Base-by-base conservation (phyloP, 345 rosid species). In the Carallia brachiata region DNA sequence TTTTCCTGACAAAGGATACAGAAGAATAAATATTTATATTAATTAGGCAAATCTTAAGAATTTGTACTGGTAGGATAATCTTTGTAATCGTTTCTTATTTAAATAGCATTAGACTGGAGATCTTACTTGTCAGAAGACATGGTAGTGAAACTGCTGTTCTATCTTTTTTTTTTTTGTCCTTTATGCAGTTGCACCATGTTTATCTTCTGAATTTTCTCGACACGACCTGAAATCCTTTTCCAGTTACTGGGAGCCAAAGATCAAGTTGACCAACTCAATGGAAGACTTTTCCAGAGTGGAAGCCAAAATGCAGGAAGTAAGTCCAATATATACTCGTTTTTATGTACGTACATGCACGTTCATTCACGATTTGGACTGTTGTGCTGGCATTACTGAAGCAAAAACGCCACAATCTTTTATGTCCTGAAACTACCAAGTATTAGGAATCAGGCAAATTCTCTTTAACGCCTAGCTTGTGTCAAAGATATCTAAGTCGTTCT, bases 221-320 rank as follows among this genome's bases (percentile, higher is more conserved):
- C 53, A 9, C 10, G 1, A 9, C 23, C 23, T 48, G 53, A 0
- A 17, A 23, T 23, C 23, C 23, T 62, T 63, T 74, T 63, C 60
- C 81, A 88, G 91, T 66, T 82, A 68, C 61, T 53, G 66, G 78
- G 69, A 69, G 81, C 85, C 23, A 79, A 78, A 65, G 62, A 44
- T 70, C 78, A 75, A 73, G 66, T 80, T 44, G 83, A 84, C 67
- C 81, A 79, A 53, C 70, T 83, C 71, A 70, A 72, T 39, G 62
- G 54, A 58, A 77, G 74, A 79, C 59, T 84, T 72, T 68, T 23
- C 81, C 47, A 52, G 66, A 62, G 66, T 82, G 76, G 89, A 90
- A 83, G 71, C 71, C 63, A 86, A 79, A 79, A 72, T 61, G 60
- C 81, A 70, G 59, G 76, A 73, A 1, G 57, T 17, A 9, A 53